Evolutionary conservation across 2,329 filamentous ascomycete species (phyloP).

Genomic region (Leptographium flavum): DNA sequence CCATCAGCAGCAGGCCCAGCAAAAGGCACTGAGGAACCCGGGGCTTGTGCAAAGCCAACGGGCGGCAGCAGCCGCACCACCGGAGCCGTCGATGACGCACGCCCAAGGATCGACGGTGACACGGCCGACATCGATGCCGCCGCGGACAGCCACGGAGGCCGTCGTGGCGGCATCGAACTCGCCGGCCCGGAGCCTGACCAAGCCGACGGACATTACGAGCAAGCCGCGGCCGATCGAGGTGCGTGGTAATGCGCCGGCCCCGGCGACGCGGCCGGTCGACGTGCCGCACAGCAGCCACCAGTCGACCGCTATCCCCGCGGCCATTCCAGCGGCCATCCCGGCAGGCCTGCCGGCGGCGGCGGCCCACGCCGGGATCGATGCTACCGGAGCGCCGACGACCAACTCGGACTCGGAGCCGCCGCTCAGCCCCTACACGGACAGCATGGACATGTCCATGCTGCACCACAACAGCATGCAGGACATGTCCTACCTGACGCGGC

Average conservation of each 20-base stretch:
- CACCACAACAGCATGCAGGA: slow-evolving; percentile 46
- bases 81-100: slow-evolving; percentile 47
- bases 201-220: slow-evolving; percentile 21
- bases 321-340: neutral
- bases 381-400: slow-evolving; percentile 17
- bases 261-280: slow-evolving; percentile 42
- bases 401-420: slow-evolving; percentile 14
- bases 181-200: slow-evolving; percentile 11
- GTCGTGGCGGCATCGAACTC: slow-evolving; percentile 6
- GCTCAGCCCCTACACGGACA: slow-evolving; percentile 19
- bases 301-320: slow-evolving; percentile 8
- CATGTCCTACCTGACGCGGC: slow-evolving; percentile 51
- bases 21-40: slow-evolving; percentile 24
- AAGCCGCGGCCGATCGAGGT: slow-evolving; percentile 16
- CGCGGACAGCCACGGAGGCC: neutral
- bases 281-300: slow-evolving; percentile 25
- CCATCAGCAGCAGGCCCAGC: slow-evolving; percentile 12
- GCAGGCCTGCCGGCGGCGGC: neutral
- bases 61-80: slow-evolving; percentile 41
- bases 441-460: slow-evolving; percentile 27
- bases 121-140: neutral
- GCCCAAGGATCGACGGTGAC: slow-evolving; percentile 37
- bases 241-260: slow-evolving; percentile 6
- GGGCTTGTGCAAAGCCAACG: slow-evolving; percentile 41
- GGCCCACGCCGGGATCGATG: neutral